Conservation (phyloP, 441 rosid genomes). For the Dalechampia spathulata region DNA sequence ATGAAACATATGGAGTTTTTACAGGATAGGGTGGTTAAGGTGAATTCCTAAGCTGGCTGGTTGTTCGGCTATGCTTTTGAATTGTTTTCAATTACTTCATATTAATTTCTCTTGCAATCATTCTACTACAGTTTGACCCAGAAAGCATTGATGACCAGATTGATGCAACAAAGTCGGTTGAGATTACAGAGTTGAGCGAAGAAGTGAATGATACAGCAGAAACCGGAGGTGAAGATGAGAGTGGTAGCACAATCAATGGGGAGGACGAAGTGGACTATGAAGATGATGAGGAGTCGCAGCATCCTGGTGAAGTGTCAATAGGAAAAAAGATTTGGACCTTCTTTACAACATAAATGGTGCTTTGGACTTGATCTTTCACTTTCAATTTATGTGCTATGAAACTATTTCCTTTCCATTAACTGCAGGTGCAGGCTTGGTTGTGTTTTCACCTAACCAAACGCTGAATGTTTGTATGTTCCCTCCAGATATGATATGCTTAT, state of each 20-base stretch:
- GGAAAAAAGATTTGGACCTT: conserved; percentile 83
- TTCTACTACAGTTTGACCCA: conserved; percentile 33
- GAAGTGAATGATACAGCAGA: conserved; percentile 36
- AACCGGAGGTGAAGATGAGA: conserved; percentile 36
- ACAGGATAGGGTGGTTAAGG: conserved; percentile 33
- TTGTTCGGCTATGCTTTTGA: conserved; percentile 6
- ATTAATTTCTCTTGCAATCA: neutral
- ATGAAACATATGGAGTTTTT: conserved; percentile 26
- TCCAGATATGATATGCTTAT: too few relatives aligned
- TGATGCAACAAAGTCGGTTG: conserved; percentile 26
- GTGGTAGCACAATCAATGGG: conserved; percentile 37
- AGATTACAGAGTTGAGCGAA: conserved; percentile 34
- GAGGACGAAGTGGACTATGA: conserved; percentile 33
- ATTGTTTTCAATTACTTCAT: neutral
- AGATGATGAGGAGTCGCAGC: conserved; percentile 38
- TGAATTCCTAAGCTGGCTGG: conserved; percentile 20
- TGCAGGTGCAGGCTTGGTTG: too few relatives aligned
- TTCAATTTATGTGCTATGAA: too few relatives aligned
- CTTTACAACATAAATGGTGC: conserved; percentile 42
- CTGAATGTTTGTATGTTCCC: too few relatives aligned
- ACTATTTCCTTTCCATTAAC: too few relatives aligned
- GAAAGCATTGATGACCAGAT: conserved; percentile 25
- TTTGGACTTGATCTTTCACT: neutral
- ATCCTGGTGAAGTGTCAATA: conserved; percentile 53
- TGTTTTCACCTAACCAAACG: too few relatives aligned